Conservation (phyloP, 306 rosid genomes). For the Cajanus cajan region DNA sequence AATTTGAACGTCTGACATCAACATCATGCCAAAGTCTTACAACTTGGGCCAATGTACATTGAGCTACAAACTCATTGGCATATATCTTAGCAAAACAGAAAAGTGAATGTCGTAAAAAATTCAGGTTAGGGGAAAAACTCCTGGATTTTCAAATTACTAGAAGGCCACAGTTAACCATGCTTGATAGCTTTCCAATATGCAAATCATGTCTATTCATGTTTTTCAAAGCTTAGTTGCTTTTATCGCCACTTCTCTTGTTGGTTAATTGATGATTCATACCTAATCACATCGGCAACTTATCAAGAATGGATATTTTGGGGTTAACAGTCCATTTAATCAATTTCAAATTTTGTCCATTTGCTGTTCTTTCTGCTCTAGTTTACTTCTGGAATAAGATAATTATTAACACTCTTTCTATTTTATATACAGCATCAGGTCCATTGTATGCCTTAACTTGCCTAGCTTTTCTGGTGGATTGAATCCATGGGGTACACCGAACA, state of each 20-base stretch:
- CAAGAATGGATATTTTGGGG: neutral
- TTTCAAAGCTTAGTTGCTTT: neutral
- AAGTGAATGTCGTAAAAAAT: neutral
- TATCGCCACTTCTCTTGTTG: constrained; percentile 11
- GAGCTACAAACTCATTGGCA: neutral
- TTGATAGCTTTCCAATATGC: neutral
- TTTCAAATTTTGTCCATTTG: neutral
- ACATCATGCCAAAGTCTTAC: neutral
- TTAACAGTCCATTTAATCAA: neutral
- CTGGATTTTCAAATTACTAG: neutral
- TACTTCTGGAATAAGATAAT: constrained; percentile 17
- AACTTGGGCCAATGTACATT: neutral
- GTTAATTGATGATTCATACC: neutral
- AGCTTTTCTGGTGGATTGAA: constrained; percentile 98
- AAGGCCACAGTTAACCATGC: neutral
- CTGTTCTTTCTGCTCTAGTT: constrained; percentile 4
- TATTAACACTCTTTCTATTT: constrained; percentile 18
- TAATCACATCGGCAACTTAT: constrained; percentile 1
- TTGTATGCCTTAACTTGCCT: constrained; percentile 90
- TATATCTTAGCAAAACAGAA: constrained; percentile 7
- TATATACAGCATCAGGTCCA: constrained; percentile 78
- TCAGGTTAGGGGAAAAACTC: neutral
- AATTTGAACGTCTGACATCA: neutral
- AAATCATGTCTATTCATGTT: neutral
- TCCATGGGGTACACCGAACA: constrained; percentile 92